Conservation (phyloP, 495 filamentous ascomycete genomes). For the Achaetomiella virescens region DNA sequence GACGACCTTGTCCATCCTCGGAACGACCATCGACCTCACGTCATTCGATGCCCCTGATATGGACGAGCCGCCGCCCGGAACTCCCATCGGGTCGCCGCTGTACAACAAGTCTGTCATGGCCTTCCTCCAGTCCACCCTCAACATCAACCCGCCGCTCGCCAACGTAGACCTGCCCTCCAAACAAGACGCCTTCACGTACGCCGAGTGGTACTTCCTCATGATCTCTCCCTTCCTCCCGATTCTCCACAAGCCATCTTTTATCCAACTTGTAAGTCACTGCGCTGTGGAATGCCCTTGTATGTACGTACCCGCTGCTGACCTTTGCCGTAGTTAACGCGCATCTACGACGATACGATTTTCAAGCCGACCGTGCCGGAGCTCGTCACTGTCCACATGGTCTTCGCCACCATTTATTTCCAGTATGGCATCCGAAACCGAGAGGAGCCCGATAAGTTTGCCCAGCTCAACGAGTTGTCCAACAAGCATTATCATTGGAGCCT, state of each 20-base stretch:
- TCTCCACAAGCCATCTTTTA: constrained; percentile 64
- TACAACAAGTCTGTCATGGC: constrained; percentile 64
- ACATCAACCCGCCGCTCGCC: constrained; percentile 48
- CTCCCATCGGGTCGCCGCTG: constrained; percentile 36
- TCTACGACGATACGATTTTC: constrained; percentile 58
- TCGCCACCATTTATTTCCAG: constrained; percentile 71
- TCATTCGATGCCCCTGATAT: constrained; percentile 60
- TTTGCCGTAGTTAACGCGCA: constrained; percentile 44
- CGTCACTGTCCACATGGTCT: constrained; percentile 70
- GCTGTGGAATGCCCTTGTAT: neutral
- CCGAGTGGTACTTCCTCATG: constrained; percentile 66
- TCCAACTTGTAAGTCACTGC: constrained; percentile 49
- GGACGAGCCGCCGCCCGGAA: constrained; percentile 49
- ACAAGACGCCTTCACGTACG: constrained; percentile 54
- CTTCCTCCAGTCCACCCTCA: constrained; percentile 56
- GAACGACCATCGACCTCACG: constrained; percentile 69
- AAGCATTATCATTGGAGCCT: constrained; percentile 70
- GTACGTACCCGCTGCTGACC: constrained; percentile 1
- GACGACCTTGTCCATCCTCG: constrained; percentile 65
- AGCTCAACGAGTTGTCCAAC: constrained; percentile 57
- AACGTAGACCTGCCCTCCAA: constrained; percentile 52
- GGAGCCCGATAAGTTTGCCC: constrained; percentile 42
- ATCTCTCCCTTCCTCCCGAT: constrained; percentile 67
- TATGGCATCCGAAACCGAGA: constrained; percentile 58
- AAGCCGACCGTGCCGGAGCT: constrained; percentile 55